Percentiles rank a stretch among this genome's conserved stretches.
Evolutionary conservation across 257 asterid genomes (phyloP).

Genomic region (Coffea canephora): DNA sequence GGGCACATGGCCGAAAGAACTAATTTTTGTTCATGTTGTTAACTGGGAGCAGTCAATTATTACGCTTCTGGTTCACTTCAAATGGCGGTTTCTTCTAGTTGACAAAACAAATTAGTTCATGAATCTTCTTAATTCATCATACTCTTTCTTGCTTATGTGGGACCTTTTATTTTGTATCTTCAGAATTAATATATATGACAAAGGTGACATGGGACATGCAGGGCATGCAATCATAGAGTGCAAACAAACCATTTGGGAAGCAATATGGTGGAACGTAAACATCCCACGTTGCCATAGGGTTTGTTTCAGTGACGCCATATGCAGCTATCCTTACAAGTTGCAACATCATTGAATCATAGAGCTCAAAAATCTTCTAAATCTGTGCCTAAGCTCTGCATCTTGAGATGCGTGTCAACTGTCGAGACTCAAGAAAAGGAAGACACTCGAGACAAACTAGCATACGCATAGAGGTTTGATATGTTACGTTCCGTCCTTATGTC

Average conservation of each 20-base stretch:
- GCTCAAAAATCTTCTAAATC: not conserved
- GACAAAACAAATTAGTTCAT: not conserved
- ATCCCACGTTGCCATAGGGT: not conserved
- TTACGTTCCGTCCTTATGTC: not conserved
- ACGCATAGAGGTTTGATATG: not conserved
- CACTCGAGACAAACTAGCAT: slow-evolving; percentile 4
- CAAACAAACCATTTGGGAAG: not conserved
- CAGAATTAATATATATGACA: not conserved
- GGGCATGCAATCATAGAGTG: not conserved
- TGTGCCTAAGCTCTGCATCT: not conserved
- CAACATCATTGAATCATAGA: not conserved
- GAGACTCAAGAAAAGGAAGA: not conserved
- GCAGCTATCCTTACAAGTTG: not conserved
- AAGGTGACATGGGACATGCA: not conserved
- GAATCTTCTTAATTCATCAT: not conserved
- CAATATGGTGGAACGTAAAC: not conserved
- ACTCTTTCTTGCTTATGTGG: not conserved
- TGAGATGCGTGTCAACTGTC: not conserved
- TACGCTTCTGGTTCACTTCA: not conserved
- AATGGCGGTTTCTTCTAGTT: not conserved
- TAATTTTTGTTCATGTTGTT: not conserved
- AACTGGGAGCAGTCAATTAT: not conserved
- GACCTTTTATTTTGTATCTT: not conserved
- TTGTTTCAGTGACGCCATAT: not conserved
- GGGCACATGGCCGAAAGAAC: not conserved